phyloP scores from a whole-genome alignment of 169 alveolate species.

The Pseudocohnilembus persalinus region DNA sequence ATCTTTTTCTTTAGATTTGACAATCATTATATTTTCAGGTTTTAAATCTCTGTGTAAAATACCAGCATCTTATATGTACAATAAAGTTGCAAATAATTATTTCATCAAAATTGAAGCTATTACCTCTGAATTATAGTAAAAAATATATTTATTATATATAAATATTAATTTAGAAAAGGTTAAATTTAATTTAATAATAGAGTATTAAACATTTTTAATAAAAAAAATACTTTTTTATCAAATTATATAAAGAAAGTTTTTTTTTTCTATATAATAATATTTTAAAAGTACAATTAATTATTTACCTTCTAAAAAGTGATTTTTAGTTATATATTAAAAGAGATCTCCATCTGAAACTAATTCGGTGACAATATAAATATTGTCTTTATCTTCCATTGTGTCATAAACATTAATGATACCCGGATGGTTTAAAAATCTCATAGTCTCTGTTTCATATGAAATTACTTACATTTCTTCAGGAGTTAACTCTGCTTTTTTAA shows the following conservation, averaged over 20 bases:
- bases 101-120: slow-evolving; percentile 5
- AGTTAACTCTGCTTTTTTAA: background rate
- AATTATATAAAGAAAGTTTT: no score
- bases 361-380: background rate
- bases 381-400: background rate
- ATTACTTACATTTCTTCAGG: background rate
- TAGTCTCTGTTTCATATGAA: background rate
- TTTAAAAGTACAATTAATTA: background rate
- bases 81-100: slow-evolving; percentile 25
- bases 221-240: no score
- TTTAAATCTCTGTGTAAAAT: slow-evolving; percentile 42
- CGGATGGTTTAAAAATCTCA: background rate
- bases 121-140: background rate
- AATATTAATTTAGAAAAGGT: no score
- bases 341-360: background rate
- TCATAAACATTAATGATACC: background rate
- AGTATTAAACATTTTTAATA: no score
- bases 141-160: no score
- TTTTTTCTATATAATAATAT: no score
- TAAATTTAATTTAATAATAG: no score
- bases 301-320: background rate
- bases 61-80: slow-evolving; percentile 24
- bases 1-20: background rate
- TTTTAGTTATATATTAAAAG: no score
- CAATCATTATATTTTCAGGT: slow-evolving; percentile 37